Evolutionary conservation across 805 yeast species (phyloP).

Genomic region (Metschnikowia kunwiensis): DNA sequence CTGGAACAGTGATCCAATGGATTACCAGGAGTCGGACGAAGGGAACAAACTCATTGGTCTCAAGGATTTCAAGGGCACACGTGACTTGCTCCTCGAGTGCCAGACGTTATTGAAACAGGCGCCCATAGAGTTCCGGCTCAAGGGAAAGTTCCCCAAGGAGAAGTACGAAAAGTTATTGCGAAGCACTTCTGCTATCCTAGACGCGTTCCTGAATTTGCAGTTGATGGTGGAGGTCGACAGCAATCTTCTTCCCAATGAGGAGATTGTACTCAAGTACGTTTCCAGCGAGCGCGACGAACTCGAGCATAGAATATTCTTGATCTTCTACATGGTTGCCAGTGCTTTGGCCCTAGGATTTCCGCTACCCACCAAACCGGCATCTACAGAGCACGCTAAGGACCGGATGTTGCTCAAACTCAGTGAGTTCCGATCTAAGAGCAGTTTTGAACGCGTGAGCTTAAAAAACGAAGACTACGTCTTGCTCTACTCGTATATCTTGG

Average conservation of each 20-base stretch:
- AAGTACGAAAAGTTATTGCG: slow-evolving; percentile 50
- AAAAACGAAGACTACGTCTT: slow-evolving; percentile 73
- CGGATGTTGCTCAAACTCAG: slow-evolving; percentile 63
- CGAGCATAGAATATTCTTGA: slow-evolving; percentile 67
- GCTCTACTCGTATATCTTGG: slow-evolving; percentile 71
- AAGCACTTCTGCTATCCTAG: slow-evolving; percentile 63
- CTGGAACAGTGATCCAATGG: slow-evolving; percentile 76
- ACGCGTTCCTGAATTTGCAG: slow-evolving; percentile 71
- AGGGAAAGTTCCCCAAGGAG: slow-evolving; percentile 63
- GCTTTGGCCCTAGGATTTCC: slow-evolving; percentile 76
- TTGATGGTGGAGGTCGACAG: slow-evolving; percentile 66
- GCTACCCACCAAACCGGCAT: slow-evolving; percentile 71
- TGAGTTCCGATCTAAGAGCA: slow-evolving; percentile 44
- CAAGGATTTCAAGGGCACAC: slow-evolving; percentile 45
- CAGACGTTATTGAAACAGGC: slow-evolving; percentile 63
- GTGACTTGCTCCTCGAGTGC: slow-evolving; percentile 56
- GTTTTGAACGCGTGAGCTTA: slow-evolving; percentile 27
- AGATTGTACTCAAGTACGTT: slow-evolving; percentile 52
- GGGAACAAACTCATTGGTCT: slow-evolving; percentile 36
- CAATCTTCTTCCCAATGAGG: slow-evolving; percentile 49
- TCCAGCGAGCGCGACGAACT: slow-evolving; percentile 61
- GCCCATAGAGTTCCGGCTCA: slow-evolving; percentile 69
- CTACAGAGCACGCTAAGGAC: slow-evolving; percentile 71
- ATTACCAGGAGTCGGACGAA: slow-evolving; percentile 28
- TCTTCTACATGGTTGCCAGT: slow-evolving; percentile 76